Evolutionary conservation across 495 filamentous ascomycete species (phyloP), one percentile per base, ranked within the genome.

Genomic region (Letharia lupina): DNA sequence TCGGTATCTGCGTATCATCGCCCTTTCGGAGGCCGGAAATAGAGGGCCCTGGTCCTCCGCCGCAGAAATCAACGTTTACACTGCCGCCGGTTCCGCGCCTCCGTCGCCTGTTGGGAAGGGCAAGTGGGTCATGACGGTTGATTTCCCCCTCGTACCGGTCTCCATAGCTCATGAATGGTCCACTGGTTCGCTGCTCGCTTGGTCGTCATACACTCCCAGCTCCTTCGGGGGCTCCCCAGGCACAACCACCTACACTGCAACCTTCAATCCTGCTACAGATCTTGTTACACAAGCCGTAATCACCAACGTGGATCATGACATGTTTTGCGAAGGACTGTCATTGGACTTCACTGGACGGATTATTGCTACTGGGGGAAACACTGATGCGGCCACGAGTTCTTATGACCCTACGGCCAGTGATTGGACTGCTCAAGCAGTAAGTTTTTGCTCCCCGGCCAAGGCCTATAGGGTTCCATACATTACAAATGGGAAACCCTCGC

Each of bases 251-350:
- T 59, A 81, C 78, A 2, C 54, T 20, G 77, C 80, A 15, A 75
- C 75, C 23, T 81, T 73, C 73, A 71, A 77, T 67, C 78, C 75
- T 11, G 41, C 50, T 0, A 72, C 66, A 3, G 62, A 66, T 12
- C 67, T 63, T 2, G 70, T 81, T 8, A 75, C 75, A 10, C 70
- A 79, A 45, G 68, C 71, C 18, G 71, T 70, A 16, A 70, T 84
- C 50, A 67, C 68, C 37, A 73, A 85, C 61, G 84, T 78, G 8
- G 62, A 77, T 8, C 82, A 84, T 58, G 81, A 84, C 65, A 86
- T 87, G 82, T 87, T 87, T 67, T 87, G 85, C 70, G 83, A 83
- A 6, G 84, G 84, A 0, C 81, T 83, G 23, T 79, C 78, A 4
- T 71, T 82, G 33, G 78, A 82, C 65, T 70, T 73, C n/a, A 73